These are phyloP conservation scores for Boletus sensibilis DNA, from an alignment of 768 basidiomycete genomes.

Conservation along the genomic window DNA sequence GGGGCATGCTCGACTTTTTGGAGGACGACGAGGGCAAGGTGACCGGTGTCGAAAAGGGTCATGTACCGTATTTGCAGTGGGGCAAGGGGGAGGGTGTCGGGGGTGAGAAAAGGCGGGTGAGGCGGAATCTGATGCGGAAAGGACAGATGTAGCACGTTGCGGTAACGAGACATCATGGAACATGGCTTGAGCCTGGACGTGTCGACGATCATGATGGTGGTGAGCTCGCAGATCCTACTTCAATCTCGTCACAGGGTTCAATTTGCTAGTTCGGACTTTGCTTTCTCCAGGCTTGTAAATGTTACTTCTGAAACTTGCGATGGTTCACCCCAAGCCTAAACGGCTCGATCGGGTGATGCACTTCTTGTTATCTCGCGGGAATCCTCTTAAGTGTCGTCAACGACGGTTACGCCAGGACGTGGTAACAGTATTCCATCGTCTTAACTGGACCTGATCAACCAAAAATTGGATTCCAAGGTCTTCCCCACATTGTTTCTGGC, in stretches of 20 bases:
- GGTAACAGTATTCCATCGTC: no score
- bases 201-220: neutral
- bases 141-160: conserved; percentile 54
- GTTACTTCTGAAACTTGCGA: no score
- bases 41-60: conserved; percentile 52
- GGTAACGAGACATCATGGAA: neutral
- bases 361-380: no score
- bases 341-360: no score
- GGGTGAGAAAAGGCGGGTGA: conserved; percentile 65
- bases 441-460: no score
- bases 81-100: conserved; percentile 70
- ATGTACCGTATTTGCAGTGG: conserved; percentile 78
- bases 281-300: neutral
- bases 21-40: conserved; percentile 39
- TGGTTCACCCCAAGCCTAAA: no score
- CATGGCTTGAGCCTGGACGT: neutral
- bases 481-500: neutral
- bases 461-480: neutral
- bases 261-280: no score
- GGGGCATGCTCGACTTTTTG: conserved; percentile 81
- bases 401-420: no score
- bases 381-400: no score
- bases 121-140: conserved; percentile 86
- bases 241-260: neutral
- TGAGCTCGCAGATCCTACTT: neutral